Evolutionary conservation across 2,329 filamentous ascomycete genomes (phyloP).

Genomic region (Monosporascus cannonballus): DNA sequence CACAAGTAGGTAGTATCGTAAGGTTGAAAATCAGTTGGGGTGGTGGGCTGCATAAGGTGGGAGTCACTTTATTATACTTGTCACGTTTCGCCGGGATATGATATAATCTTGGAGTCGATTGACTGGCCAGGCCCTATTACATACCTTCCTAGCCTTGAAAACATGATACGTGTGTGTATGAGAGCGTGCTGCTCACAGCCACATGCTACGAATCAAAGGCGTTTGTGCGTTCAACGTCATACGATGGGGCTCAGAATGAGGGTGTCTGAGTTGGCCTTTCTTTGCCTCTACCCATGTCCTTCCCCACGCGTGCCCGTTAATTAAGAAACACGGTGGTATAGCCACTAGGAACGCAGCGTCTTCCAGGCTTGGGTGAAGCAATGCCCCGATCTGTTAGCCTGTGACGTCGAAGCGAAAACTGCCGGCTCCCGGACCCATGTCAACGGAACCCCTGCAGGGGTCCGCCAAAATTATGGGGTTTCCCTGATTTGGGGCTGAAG

Average conservation of each 20-base stretch:
- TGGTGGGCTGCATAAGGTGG: neutral
- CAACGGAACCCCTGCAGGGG: too few relatives aligned
- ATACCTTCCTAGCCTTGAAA: neutral
- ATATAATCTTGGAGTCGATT: too few relatives aligned
- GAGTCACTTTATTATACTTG: neutral
- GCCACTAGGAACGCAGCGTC: neutral
- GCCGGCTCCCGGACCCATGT: too few relatives aligned
- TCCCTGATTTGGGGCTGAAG: slow-evolving; percentile 10
- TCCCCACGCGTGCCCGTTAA: too few relatives aligned
- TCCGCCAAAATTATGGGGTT: neutral
- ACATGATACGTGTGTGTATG: neutral
- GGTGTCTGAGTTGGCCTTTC: too few relatives aligned
- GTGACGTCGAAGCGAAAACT: neutral
- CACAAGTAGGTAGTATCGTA: too few relatives aligned
- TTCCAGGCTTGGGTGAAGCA: neutral
- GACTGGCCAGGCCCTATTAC: too few relatives aligned
- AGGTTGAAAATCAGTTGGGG: too few relatives aligned
- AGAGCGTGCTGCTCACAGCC: neutral
- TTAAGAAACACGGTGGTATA: too few relatives aligned
- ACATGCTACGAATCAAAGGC: neutral
- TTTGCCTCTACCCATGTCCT: too few relatives aligned
- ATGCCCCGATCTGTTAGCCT: neutral
- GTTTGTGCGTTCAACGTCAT: slow-evolving; percentile 13
- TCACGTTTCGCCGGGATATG: neutral
- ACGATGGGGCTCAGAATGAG: neutral